Evolutionary conservation across 441 rosid species (phyloP), one percentile per base, ranked within the genome.

Genomic region (Hura crepitans): DNA sequence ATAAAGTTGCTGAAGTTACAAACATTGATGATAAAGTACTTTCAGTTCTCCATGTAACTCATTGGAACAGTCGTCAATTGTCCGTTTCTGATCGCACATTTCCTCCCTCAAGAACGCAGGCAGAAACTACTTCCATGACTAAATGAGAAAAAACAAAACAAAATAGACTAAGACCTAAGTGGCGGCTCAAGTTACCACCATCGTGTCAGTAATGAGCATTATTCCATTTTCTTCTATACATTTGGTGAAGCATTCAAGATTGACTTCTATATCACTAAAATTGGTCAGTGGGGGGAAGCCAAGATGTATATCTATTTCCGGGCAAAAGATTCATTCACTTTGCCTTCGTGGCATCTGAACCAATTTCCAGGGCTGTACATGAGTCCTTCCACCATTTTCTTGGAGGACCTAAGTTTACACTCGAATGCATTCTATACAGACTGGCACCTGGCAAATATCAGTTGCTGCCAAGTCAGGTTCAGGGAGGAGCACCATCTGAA

Each of bases 401-500:
- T 37, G 33, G 18, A 1, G 6, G 18, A 28, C 12, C 45, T 60
- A 22, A 64, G 63, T 43, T 54, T 31, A 28, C 9, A 42, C 12
- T 64, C n/a, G 8, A n/a, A n/a, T 28, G 63, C 25, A 28, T 20
- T 43, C 66, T 61, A 64, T 23, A 31, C 64, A 23, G 17, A 1
- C 27, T 27, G 20, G 33, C 47, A 30, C 30, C 63, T 18, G 47
- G 11, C 14, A 37, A 35, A 25, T 10, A 17, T 20, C 31, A 5
- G 7, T 35, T 6, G 15, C 18, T 13, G 25, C 50, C n/a, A n/a
- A 27, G 43, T 54, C 74, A 71, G 60, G 62, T 50, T 77, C 79
- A 80, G 51, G 73, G 71, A 37, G 61, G 20, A 66, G 31, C 51
- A 53, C 67, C 68, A 53, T 54, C 71, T 58, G 71, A 13, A 53